These are phyloP conservation scores for Croton setiger DNA, from an alignment of 441 rosid species.

Conservation along the genomic window DNA sequence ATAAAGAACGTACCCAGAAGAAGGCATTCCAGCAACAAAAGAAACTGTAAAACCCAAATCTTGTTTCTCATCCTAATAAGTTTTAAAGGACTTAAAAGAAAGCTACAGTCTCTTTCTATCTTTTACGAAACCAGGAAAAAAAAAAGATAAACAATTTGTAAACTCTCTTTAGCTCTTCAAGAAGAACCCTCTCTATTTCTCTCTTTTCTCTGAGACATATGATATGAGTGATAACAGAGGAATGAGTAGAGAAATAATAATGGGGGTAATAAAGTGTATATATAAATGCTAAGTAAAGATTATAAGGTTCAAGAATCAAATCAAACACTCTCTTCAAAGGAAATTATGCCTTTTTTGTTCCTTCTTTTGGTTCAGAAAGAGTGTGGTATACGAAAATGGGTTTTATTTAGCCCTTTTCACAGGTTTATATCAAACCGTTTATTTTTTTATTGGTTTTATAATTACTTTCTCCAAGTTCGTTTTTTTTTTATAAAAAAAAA, in stretches of 20 bases:
- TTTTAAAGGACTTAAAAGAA: neutral
- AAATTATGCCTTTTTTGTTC: constrained; percentile 5
- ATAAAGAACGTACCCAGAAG: constrained; percentile 14
- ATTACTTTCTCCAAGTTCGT: neutral
- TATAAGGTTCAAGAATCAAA: constrained; percentile 12
- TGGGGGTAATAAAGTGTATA: too few species aligned
- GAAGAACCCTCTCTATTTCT: neutral
- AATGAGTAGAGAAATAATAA: neutral
- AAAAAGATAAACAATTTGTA: too few species aligned
- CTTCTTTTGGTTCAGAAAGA: neutral
- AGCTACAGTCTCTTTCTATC: neutral
- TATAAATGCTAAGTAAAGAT: neutral
- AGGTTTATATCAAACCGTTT: neutral
- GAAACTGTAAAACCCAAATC: constrained; percentile 11
- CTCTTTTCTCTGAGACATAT: neutral
- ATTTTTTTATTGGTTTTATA: neutral
- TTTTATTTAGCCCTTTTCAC: neutral
- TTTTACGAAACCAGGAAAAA: neutral
- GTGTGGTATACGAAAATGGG: constrained; percentile 4
- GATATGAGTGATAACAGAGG: neutral
- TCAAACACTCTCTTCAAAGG: constrained; percentile 20
- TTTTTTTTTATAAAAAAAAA: too few species aligned
- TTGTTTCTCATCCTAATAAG: constrained; percentile 9
- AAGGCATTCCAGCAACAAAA: constrained; percentile 16
- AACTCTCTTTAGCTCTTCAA: neutral